A percentile compares a stretch with the other conserved stretches of the same genome.
Evolutionary conservation across 75 land plant species (phyloP).

Genomic region (Picea glauca): DNA sequence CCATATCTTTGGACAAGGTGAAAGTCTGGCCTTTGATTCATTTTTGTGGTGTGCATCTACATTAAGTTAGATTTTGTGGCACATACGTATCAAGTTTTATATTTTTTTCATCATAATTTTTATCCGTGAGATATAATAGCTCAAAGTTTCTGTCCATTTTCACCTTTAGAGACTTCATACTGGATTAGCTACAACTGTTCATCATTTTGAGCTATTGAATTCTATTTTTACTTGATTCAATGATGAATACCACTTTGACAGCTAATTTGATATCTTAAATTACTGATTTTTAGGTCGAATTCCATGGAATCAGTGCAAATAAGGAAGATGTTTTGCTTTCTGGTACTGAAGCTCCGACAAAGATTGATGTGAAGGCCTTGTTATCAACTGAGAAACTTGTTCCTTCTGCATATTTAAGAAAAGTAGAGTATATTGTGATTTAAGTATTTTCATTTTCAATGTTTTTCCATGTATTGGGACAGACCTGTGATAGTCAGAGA

Average conservation of each 20-base stretch:
- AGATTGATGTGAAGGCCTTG: slow-evolving; percentile 67
- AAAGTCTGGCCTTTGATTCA: neutral
- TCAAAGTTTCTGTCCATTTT: neutral
- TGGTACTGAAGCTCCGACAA: slow-evolving; percentile 79
- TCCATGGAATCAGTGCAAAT: slow-evolving; percentile 70
- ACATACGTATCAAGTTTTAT: neutral
- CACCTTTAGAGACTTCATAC: neutral
- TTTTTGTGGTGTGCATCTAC: neutral
- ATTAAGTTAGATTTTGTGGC: neutral
- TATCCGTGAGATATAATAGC: too few species aligned
- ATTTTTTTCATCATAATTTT: too few species aligned
- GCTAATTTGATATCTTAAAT: neutral
- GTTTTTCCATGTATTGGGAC: neutral
- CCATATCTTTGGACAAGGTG: neutral
- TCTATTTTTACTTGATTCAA: neutral
- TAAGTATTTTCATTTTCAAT: neutral
- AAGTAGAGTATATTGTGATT: slow-evolving; percentile 25
- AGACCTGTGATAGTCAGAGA: neutral
- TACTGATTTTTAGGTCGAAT: slow-evolving; percentile 48
- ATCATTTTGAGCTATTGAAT: neutral
- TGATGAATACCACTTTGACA: neutral
- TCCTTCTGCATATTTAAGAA: slow-evolving; percentile 64
- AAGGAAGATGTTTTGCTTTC: slow-evolving; percentile 60
- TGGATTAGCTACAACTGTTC: neutral
- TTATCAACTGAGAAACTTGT: slow-evolving; percentile 67